These are phyloP conservation scores for Massariosphaeria phaeospora DNA, from an alignment of 495 filamentous ascomycete genomes.

Conservation along the genomic window DNA sequence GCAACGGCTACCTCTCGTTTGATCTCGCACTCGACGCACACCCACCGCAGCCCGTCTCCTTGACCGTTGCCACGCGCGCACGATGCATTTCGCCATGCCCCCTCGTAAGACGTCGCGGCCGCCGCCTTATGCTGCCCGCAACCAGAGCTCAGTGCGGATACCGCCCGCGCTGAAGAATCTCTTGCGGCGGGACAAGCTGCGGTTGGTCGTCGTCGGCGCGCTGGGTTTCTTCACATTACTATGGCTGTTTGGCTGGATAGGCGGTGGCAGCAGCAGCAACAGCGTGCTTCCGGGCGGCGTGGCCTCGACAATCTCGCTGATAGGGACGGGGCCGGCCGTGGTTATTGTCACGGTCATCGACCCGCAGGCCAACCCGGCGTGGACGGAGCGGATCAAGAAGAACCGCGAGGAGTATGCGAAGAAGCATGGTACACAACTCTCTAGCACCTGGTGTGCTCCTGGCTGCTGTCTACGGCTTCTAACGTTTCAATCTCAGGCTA, in stretches of 20 bases:
- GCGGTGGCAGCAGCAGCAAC: slow-evolving; percentile 2
- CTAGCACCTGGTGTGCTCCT: background rate
- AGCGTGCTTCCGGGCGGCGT: too few relatives aligned
- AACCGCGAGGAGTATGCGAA: slow-evolving; percentile 84
- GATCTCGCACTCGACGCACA: background rate
- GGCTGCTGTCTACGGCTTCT: background rate
- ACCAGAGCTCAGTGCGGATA: slow-evolving; percentile 37
- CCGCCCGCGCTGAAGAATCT: slow-evolving; percentile 29
- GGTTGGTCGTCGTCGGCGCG: slow-evolving; percentile 54
- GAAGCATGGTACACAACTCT: slow-evolving; percentile 68
- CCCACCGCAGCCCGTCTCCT: slow-evolving; percentile 20
- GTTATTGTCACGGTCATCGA: slow-evolving; percentile 89
- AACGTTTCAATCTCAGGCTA: slow-evolving; percentile 58
- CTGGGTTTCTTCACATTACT: slow-evolving; percentile 56
- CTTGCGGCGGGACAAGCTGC: slow-evolving; percentile 63
- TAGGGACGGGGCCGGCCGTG: slow-evolving; percentile 65
- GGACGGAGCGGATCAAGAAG: slow-evolving; percentile 65
- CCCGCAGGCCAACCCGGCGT: slow-evolving; percentile 53
- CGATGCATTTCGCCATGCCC: slow-evolving; percentile 89
- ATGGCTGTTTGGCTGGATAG: slow-evolving; percentile 48
- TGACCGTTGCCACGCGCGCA: slow-evolving; percentile 11
- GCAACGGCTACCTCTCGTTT: slow-evolving; percentile 22
- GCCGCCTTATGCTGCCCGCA: slow-evolving; percentile 53
- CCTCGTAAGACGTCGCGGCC: slow-evolving; percentile 73
- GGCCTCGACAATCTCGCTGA: too few relatives aligned